These are phyloP conservation scores for Saturnispora diversa DNA, from an alignment of 805 yeast species.

Conservation along the genomic window DNA sequence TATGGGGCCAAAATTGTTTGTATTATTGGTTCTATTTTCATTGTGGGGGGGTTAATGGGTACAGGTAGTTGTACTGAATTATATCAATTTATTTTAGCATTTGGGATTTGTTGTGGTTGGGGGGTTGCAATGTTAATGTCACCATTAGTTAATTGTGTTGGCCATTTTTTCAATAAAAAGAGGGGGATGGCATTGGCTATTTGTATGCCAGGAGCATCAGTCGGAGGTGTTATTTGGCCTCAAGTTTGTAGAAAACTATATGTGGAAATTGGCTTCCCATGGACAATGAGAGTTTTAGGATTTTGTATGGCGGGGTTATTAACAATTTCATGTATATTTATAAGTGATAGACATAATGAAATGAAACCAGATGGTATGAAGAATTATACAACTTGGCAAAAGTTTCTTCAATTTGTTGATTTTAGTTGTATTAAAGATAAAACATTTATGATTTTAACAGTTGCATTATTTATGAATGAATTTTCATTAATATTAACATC, in stretches of 20 bases:
- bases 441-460: constrained; percentile 34
- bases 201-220: constrained; percentile 51
- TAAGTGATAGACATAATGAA: constrained; percentile 25
- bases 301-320: constrained; percentile 34
- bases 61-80: constrained; percentile 37
- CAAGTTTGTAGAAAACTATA: constrained; percentile 44
- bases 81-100: constrained; percentile 46
- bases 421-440: constrained; percentile 34
- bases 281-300: constrained; percentile 53
- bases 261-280: constrained; percentile 42
- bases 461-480: constrained; percentile 42
- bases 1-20: constrained; percentile 36
- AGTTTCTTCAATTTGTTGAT: constrained; percentile 29
- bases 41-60: constrained; percentile 35
- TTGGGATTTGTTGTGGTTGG: constrained; percentile 37
- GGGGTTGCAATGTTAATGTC: constrained; percentile 41
- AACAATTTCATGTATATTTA: constrained; percentile 27
- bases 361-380: constrained; percentile 6
- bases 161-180: constrained; percentile 53
- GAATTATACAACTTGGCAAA: constrained; percentile 9
- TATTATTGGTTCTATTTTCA: constrained; percentile 30
- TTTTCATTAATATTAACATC: constrained; percentile 43
- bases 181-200: constrained; percentile 56
- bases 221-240: constrained; percentile 52
- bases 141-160: constrained; percentile 40